Evolutionary conservation across 2,329 filamentous ascomycete species (phyloP).

Genomic region (Xylariaceae sp.): DNA sequence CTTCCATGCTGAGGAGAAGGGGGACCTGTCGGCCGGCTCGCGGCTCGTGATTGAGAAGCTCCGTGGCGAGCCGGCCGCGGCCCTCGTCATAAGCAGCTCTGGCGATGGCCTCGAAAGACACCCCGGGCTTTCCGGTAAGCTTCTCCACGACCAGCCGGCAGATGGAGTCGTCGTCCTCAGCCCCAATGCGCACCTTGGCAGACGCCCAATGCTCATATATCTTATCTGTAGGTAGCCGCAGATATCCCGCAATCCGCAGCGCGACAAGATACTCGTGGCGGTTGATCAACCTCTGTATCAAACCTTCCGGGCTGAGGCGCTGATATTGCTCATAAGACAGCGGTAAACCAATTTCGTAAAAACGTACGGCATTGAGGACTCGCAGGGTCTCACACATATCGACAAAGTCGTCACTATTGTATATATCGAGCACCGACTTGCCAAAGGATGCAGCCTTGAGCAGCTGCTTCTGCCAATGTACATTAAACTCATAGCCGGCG

Average conservation of each 20-base stretch:
- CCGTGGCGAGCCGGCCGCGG: slow-evolving; percentile 76
- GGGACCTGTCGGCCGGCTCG: slow-evolving; percentile 94
- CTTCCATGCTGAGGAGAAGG: slow-evolving; percentile 86
- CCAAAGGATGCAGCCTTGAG: slow-evolving; percentile 96
- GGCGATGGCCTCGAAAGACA: slow-evolving; percentile 93
- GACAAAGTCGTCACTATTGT: slow-evolving; percentile 97
- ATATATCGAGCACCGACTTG: slow-evolving; percentile 93
- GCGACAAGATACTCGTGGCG: slow-evolving; percentile 88
- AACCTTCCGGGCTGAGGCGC: slow-evolving; percentile 77
- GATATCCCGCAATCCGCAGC: slow-evolving; percentile 77
- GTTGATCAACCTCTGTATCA: slow-evolving; percentile 81
- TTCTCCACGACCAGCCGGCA: slow-evolving; percentile 82
- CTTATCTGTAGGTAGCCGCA: slow-evolving; percentile 76
- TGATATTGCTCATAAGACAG: slow-evolving; percentile 92
- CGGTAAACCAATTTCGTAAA: slow-evolving; percentile 83
- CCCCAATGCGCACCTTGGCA: slow-evolving; percentile 80
- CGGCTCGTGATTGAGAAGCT: slow-evolving; percentile 87
- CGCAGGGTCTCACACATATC: slow-evolving; percentile 94
- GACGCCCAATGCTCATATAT: slow-evolving; percentile 98
- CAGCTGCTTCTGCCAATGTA: slow-evolving; percentile 89
- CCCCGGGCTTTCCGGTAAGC: slow-evolving; percentile 78
- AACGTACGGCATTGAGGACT: slow-evolving; percentile 85
- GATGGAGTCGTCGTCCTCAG: slow-evolving; percentile 80
- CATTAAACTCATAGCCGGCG: slow-evolving; percentile 82
- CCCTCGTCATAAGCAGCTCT: slow-evolving; percentile 92